Conservation (phyloP, 306 rosid species). For the Pyrus bretschneideri region DNA sequence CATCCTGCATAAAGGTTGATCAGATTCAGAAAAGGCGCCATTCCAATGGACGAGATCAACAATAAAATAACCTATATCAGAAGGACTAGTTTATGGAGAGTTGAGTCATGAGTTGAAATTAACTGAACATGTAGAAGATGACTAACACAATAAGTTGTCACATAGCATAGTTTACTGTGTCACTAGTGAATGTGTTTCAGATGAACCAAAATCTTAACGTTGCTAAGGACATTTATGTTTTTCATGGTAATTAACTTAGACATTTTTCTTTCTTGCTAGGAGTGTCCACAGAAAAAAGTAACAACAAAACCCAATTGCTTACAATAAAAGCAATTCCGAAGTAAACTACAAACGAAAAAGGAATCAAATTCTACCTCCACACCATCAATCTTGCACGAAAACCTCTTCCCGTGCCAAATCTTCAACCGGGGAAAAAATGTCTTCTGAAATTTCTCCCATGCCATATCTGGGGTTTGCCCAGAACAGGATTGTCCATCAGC, state of each 20-base stretch:
- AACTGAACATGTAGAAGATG: background rate
- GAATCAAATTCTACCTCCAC: slow-evolving; percentile 56
- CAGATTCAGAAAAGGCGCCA: background rate
- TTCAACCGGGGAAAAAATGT: slow-evolving; percentile 45
- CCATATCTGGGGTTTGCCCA: slow-evolving; percentile 84
- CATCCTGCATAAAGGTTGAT: background rate
- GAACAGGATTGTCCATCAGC: slow-evolving; percentile 62
- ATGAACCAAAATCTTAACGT: background rate
- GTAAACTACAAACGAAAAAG: background rate
- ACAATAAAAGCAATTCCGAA: background rate
- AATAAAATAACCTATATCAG: background rate
- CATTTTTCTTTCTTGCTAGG: background rate
- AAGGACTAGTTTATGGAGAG: background rate
- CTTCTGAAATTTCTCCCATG: slow-evolving; percentile 74
- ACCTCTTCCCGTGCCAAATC: slow-evolving; percentile 78
- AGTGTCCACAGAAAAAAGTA: background rate
- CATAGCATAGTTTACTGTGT: background rate
- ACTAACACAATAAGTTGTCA: background rate
- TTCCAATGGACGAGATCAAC: background rate
- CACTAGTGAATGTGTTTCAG: background rate
- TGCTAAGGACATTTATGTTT: background rate
- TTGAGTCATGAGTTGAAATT: background rate
- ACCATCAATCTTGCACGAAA: slow-evolving; percentile 71
- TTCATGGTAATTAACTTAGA: background rate
- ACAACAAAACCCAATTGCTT: background rate